phyloP scores from a whole-genome alignment of 1,139 yeast genomes.

The Sugiyamaella pinicola region DNA sequence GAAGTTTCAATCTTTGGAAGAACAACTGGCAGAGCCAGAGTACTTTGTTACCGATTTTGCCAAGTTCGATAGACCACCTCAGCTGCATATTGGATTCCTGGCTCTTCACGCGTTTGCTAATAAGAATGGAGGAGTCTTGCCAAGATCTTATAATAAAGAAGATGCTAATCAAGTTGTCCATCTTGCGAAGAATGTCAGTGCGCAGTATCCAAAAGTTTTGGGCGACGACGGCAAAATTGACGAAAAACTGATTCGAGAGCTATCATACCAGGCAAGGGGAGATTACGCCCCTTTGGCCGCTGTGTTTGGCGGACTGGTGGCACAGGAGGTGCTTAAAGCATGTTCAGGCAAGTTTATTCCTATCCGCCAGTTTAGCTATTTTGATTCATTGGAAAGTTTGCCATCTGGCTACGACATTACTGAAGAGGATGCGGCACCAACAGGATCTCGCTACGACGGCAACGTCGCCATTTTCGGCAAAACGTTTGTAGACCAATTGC shows the following conservation, averaged over 20 bases:
- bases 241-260: constrained; percentile 65
- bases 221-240: constrained; percentile 59
- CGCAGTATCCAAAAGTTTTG: constrained; percentile 59
- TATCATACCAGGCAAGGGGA: constrained; percentile 86
- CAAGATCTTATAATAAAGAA: constrained; percentile 72
- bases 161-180: constrained; percentile 72
- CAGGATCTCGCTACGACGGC: constrained; percentile 81
- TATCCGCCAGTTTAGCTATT: constrained; percentile 85
- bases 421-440: constrained; percentile 72
- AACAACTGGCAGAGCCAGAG: constrained; percentile 78
- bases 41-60: constrained; percentile 83
- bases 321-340: constrained; percentile 95
- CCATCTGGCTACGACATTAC: constrained; percentile 65
- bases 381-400: constrained; percentile 89
- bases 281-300: constrained; percentile 91
- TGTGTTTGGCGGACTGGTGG: constrained; percentile 89
- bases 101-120: constrained; percentile 77
- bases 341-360: constrained; percentile 94
- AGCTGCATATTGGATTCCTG: constrained; percentile 87
- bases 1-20: constrained; percentile 62
- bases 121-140: constrained; percentile 64
- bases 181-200: constrained; percentile 61
- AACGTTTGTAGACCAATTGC: constrained; percentile 68
- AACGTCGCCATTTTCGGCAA: constrained; percentile 94
- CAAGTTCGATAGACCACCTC: constrained; percentile 88